Evolutionary conservation across 2,329 filamentous ascomycete species (phyloP).

Genomic region (Fusarium multiceps): DNA sequence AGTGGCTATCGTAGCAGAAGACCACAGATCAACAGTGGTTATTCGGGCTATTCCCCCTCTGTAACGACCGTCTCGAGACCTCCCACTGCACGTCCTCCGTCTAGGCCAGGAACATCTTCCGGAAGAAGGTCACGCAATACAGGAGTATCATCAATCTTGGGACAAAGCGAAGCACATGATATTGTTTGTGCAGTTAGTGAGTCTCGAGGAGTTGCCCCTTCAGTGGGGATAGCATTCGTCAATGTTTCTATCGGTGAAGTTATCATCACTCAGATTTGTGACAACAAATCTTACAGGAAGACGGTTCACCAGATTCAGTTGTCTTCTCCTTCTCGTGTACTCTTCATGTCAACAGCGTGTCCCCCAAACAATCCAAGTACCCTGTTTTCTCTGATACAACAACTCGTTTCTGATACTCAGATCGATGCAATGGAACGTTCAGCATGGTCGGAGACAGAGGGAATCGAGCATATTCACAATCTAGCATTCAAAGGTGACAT

Average conservation of each 20-base stretch:
- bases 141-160: constrained; percentile 54
- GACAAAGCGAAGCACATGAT: constrained; percentile 68
- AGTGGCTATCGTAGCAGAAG: not conserved
- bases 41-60: constrained; percentile 25
- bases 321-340: constrained; percentile 80
- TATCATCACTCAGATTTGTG: constrained; percentile 89
- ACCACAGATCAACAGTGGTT: constrained; percentile 15
- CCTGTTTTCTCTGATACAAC: constrained; percentile 77
- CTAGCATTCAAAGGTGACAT: constrained; percentile 85
- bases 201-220: constrained; percentile 85
- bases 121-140: constrained; percentile 59
- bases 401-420: constrained; percentile 55
- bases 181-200: constrained; percentile 91
- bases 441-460: constrained; percentile 84
- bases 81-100: constrained; percentile 37
- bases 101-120: constrained; percentile 55
- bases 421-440: constrained; percentile 72
- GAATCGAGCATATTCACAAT: constrained; percentile 80
- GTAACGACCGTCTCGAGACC: constrained; percentile 30
- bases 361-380: constrained; percentile 75
- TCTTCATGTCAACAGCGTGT: constrained; percentile 79
- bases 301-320: constrained; percentile 89
- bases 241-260: constrained; percentile 88
- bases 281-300: constrained; percentile 90
- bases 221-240: constrained; percentile 86